Percentiles rank a stretch among this genome's conserved stretches.
Conservation (phyloP, 208 protist genomes). For the Leishmania tropica region DNA sequence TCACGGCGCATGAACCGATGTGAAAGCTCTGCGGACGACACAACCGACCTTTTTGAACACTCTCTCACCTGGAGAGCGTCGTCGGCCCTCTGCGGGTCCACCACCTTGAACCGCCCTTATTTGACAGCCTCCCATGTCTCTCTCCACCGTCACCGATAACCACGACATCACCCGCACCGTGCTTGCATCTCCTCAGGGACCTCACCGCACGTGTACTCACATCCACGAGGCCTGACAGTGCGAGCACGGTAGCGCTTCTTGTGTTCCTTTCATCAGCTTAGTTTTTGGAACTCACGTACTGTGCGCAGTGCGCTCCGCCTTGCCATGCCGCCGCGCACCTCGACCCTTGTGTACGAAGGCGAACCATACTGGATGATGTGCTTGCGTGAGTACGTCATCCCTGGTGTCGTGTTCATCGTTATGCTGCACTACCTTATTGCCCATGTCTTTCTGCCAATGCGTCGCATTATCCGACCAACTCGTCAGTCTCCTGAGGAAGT, state of each 20-base stretch:
- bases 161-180: neutral
- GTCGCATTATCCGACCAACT: conserved; percentile 33
- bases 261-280: neutral
- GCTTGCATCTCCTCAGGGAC: neutral
- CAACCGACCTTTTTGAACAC: neutral
- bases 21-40: neutral
- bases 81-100: neutral
- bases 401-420: conserved; percentile 41
- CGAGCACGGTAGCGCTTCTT: neutral
- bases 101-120: neutral
- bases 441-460: conserved; percentile 53
- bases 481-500: conserved; percentile 8
- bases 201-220: neutral
- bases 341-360: conserved; percentile 26
- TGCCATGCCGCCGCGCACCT: neutral
- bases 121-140: neutral
- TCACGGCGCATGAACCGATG: neutral
- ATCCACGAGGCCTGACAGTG: neutral
- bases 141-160: neutral
- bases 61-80: neutral
- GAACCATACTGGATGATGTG: conserved; percentile 48
- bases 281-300: no score
- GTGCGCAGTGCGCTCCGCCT: neutral
- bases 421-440: conserved; percentile 55
- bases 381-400: conserved; percentile 69